Conservation (phyloP, 306 rosid genomes). For the Carpinus viminea region DNA sequence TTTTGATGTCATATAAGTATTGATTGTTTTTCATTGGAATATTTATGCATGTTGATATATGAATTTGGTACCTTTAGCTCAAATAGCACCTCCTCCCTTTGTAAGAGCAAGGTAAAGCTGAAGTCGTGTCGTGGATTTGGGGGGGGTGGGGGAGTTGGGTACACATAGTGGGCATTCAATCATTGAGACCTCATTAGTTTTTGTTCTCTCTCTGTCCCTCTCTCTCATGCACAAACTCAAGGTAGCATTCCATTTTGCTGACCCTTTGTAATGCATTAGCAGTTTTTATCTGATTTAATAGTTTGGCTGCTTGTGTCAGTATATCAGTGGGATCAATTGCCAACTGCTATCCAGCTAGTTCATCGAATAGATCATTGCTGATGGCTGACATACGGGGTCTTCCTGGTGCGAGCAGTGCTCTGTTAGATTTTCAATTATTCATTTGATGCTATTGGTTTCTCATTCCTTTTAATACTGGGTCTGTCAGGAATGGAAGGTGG, state of each 20-base stretch:
- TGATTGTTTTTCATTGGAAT: neutral
- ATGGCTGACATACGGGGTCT: constrained; percentile 94
- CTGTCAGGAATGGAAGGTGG: constrained; percentile 90
- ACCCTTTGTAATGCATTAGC: neutral
- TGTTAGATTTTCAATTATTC: constrained; percentile 40
- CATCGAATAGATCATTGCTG: constrained; percentile 65
- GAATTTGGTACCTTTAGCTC: neutral
- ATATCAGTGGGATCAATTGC: constrained; percentile 81
- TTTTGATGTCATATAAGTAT: no score
- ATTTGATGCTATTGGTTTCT: constrained; percentile 38
- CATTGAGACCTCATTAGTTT: neutral
- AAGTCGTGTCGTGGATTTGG: neutral
- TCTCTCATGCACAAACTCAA: no score
- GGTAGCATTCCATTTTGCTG: neutral
- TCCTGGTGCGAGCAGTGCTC: constrained; percentile 71
- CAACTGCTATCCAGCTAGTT: constrained; percentile 78
- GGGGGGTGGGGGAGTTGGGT: neutral
- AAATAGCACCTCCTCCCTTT: neutral
- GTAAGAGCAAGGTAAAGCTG: neutral
- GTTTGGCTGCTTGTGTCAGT: constrained; percentile 54
- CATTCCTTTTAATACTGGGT: constrained; percentile 39
- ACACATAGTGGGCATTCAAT: neutral
- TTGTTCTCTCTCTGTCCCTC: neutral
- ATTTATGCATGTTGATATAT: neutral
- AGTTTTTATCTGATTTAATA: constrained; percentile 35